phyloP scores from a whole-genome alignment of 1,139 yeast species.

The Blastobotrys petasosporus region DNA sequence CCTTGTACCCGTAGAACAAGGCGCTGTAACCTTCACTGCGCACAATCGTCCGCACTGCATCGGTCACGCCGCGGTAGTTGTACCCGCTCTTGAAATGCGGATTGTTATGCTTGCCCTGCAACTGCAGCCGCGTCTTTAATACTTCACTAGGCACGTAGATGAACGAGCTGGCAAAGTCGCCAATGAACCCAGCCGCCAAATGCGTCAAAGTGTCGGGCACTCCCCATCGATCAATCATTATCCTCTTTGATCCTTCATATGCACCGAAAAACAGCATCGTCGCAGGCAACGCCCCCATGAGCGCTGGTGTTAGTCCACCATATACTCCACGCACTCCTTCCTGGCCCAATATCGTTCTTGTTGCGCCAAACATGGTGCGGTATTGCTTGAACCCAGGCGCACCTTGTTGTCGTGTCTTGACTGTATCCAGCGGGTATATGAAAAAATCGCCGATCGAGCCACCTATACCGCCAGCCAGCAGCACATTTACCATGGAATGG shows the following conservation, averaged over 20 bases:
- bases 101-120: slow-evolving; percentile 84
- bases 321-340: slow-evolving; percentile 88
- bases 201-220: slow-evolving; percentile 76
- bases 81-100: slow-evolving; percentile 77
- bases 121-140: slow-evolving; percentile 83
- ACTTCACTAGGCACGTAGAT: slow-evolving; percentile 97
- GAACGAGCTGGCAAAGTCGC: slow-evolving; percentile 86
- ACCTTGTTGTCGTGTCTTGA: slow-evolving; percentile 95
- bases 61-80: slow-evolving; percentile 61
- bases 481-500: slow-evolving; percentile 18
- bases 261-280: slow-evolving; percentile 90
- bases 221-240: slow-evolving; percentile 54
- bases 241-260: slow-evolving; percentile 74
- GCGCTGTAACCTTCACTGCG: slow-evolving; percentile 68
- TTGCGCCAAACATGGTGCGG: slow-evolving; percentile 63
- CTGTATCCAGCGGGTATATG: slow-evolving; percentile 95
- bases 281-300: slow-evolving; percentile 80
- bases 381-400: slow-evolving; percentile 67
- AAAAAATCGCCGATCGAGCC: slow-evolving; percentile 88
- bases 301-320: slow-evolving; percentile 89
- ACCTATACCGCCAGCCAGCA: slow-evolving; percentile 83
- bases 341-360: slow-evolving; percentile 60
- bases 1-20: slow-evolving; percentile 85
- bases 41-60: slow-evolving; percentile 63
- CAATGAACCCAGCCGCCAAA: slow-evolving; percentile 79